Conservation (phyloP, 78 protist species). For the Bodo saltans region DNA sequence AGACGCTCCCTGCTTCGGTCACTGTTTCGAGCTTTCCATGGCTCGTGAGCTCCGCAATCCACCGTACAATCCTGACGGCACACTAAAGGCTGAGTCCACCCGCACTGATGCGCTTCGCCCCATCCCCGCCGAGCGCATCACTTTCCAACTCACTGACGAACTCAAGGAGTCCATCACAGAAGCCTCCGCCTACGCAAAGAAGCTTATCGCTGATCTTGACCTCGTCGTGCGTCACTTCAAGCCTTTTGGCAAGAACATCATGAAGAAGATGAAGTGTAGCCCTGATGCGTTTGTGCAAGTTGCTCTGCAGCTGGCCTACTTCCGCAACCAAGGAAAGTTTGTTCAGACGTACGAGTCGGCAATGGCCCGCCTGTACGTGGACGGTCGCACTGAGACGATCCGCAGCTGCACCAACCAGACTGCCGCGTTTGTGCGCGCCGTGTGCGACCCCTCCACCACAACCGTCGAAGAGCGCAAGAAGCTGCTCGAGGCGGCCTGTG, state of each 20-base stretch:
- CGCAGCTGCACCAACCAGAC: constrained; percentile 43
- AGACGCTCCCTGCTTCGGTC: constrained; percentile 45
- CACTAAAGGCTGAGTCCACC: background rate
- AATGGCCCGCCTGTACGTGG: constrained; percentile 42
- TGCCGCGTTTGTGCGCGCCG: background rate
- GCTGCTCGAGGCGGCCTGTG: constrained; percentile 18
- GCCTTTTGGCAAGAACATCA: constrained; percentile 27
- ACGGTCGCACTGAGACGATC: constrained; percentile 69
- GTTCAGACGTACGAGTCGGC: constrained; percentile 51
- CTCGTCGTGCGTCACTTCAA: background rate
- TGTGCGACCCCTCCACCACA: background rate
- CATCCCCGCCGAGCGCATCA: background rate
- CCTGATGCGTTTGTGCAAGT: constrained; percentile 50
- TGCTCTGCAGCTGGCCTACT: constrained; percentile 53
- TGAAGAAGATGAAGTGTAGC: background rate
- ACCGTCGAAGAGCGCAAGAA: background rate
- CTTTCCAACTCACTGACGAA: background rate
- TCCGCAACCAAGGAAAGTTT: constrained; percentile 20
- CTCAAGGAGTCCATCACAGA: background rate
- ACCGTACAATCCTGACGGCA: background rate
- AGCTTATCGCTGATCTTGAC: background rate
- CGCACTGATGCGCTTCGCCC: background rate
- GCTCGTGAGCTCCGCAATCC: background rate
- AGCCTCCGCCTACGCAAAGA: background rate
- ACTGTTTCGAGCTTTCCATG: constrained; percentile 35